These are phyloP conservation scores for Cymbopogon citratus DNA, from an alignment of 176 grass and related monocot species.

Conservation along the genomic window DNA sequence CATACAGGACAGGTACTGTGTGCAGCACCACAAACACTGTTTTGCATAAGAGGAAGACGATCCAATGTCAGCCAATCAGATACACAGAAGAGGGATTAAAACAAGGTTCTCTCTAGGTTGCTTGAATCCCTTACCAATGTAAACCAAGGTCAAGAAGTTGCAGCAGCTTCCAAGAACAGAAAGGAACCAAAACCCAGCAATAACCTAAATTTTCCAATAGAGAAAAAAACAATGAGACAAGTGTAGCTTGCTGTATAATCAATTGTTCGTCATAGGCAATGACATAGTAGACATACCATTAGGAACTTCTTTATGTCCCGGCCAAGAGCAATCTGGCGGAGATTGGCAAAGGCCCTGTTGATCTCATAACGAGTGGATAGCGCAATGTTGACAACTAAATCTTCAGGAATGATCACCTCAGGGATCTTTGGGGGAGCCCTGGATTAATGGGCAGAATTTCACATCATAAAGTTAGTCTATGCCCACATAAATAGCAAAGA, in stretches of 20 bases:
- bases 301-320: slow-evolving; percentile 87
- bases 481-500: background rate
- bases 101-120: background rate
- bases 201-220: slow-evolving; percentile 43
- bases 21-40: slow-evolving; percentile 76
- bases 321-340: slow-evolving; percentile 72
- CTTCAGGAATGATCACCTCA: slow-evolving; percentile 65
- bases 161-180: slow-evolving; percentile 66
- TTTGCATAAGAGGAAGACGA: background rate
- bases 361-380: slow-evolving; percentile 63
- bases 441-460: slow-evolving; percentile 18
- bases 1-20: slow-evolving; percentile 83
- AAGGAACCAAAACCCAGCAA: slow-evolving; percentile 84
- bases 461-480: background rate
- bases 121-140: slow-evolving; percentile 55
- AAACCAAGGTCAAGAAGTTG: slow-evolving; percentile 94
- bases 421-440: slow-evolving; percentile 69
- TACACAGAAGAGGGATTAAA: background rate
- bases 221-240: background rate
- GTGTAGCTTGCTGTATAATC: background rate
- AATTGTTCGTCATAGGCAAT: background rate
- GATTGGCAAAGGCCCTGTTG: slow-evolving; percentile 58
- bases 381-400: slow-evolving; percentile 56
- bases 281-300: slow-evolving; percentile 42
- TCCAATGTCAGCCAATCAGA: background rate